A percentile compares a stretch with the other conserved stretches of the same genome.
phyloP scores from a whole-genome alignment of 176 grass and related monocot species.

The Zoysia japonica region DNA sequence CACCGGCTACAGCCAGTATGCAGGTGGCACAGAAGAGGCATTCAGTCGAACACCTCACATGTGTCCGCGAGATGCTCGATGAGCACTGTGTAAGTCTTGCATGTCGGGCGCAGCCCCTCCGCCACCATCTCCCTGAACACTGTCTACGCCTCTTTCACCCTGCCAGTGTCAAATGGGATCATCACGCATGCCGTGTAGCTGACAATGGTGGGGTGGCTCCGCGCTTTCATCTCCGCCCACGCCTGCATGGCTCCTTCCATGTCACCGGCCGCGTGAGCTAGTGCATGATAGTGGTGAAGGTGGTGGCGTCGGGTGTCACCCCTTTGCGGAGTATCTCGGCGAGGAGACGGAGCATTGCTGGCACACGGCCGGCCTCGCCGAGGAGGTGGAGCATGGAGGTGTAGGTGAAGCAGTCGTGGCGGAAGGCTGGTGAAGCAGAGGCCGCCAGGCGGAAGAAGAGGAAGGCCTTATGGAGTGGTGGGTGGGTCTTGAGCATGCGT shows the following conservation, averaged over 20 bases:
- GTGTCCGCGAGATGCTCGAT: constrained; percentile 65
- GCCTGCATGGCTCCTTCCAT: constrained; percentile 55
- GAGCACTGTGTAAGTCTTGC: constrained; percentile 75
- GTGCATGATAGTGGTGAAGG: constrained; percentile 70
- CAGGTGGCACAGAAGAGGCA: not conserved
- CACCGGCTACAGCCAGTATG: not conserved
- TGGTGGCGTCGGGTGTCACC: constrained; percentile 56
- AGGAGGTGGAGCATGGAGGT: constrained; percentile 79
- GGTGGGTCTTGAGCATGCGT: constrained; percentile 82
- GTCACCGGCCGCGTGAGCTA: constrained; percentile 60
- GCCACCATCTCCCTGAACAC: constrained; percentile 71
- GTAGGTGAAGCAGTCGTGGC: constrained; percentile 82
- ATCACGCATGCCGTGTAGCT: constrained; percentile 75
- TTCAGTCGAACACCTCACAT: constrained; percentile 55
- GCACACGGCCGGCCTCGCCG: constrained; percentile 61
- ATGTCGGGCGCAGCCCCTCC: constrained; percentile 58
- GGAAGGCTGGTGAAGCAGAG: constrained; percentile 42
- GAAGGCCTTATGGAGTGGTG: constrained; percentile 68
- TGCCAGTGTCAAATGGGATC: constrained; percentile 63
- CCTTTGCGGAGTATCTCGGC: constrained; percentile 55
- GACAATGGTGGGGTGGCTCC: constrained; percentile 57
- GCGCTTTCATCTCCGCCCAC: constrained; percentile 66
- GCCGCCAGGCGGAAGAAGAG: constrained; percentile 74
- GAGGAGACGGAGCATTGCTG: constrained; percentile 64
- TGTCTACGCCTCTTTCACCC: constrained; percentile 34